Evolutionary conservation across 202 grass and related monocot genomes (phyloP).

Genomic region (Zizania palustris): DNA sequence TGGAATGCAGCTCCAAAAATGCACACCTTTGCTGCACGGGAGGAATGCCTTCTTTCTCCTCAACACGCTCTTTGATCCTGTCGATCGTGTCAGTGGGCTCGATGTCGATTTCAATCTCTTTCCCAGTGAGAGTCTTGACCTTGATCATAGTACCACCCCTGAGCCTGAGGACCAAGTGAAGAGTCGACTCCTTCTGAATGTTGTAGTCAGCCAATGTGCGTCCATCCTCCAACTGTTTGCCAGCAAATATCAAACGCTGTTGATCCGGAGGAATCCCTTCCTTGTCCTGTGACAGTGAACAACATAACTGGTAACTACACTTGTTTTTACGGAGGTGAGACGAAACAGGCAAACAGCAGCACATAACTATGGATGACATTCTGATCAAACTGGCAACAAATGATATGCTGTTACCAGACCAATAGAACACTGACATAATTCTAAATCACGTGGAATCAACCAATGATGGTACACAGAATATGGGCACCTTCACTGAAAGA

Average conservation of each 20-base stretch:
- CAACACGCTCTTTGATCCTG: slow-evolving; percentile 87
- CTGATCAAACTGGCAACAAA: not conserved
- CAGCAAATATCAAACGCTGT: slow-evolving; percentile 77
- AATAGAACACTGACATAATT: not conserved
- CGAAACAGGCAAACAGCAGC: not conserved
- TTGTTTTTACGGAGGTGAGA: not conserved
- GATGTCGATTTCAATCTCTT: slow-evolving; percentile 89
- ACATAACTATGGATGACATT: not conserved
- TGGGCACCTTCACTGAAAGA: not conserved
- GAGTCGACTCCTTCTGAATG: slow-evolving; percentile 88
- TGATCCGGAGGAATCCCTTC: slow-evolving; percentile 86
- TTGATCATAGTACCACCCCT: slow-evolving; percentile 95
- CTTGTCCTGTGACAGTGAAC: slow-evolving; percentile 54
- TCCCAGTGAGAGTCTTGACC: slow-evolving; percentile 86
- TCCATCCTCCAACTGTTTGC: slow-evolving; percentile 85
- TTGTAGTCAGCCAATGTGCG: slow-evolving; percentile 85
- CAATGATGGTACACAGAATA: not conserved
- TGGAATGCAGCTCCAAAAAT: not conserved
- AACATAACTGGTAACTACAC: not conserved
- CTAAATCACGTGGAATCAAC: not conserved
- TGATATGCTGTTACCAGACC: not conserved
- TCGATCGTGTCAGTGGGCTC: slow-evolving; percentile 83
- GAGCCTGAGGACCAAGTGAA: slow-evolving; percentile 84
- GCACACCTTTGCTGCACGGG: slow-evolving; percentile 83
- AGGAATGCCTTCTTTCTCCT: slow-evolving; percentile 96